Evolutionary conservation across 176 grass and related monocot species (phyloP).

Genomic region (Oropetium thomaeum): DNA sequence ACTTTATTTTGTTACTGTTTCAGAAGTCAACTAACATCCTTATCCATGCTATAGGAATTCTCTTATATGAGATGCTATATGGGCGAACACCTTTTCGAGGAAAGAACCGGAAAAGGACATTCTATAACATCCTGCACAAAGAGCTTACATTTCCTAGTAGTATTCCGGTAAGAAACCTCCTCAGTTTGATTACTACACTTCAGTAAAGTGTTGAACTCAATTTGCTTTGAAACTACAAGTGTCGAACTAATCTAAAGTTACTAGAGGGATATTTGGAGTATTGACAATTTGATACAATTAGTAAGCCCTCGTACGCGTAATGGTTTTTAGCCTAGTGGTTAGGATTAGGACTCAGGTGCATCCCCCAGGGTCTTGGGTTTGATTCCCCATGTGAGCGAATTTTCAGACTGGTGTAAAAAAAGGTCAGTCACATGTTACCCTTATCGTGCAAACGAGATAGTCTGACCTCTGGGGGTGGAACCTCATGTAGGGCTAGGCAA

Average conservation of each 20-base stretch:
- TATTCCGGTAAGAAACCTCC: slow-evolving; percentile 68
- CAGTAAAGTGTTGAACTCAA: too few relatives aligned
- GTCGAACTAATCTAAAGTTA: neutral
- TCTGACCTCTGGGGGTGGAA: too few relatives aligned
- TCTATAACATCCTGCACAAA: slow-evolving; percentile 87
- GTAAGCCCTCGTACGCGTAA: too few relatives aligned
- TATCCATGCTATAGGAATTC: slow-evolving; percentile 65
- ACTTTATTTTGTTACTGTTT: neutral
- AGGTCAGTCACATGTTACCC: too few relatives aligned
- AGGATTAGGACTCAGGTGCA: too few relatives aligned
- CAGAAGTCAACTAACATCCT: slow-evolving; percentile 20
- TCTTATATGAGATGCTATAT: slow-evolving; percentile 98
- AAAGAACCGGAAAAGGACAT: slow-evolving; percentile 95
- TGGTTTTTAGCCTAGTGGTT: too few relatives aligned
- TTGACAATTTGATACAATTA: neutral
- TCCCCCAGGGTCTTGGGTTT: too few relatives aligned
- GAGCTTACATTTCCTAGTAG: slow-evolving; percentile 93
- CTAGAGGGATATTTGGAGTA: neutral
- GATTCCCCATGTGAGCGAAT: too few relatives aligned
- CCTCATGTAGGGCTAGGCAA: too few relatives aligned
- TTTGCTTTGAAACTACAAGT: too few relatives aligned
- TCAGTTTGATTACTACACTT: neutral
- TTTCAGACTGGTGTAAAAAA: too few relatives aligned
- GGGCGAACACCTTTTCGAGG: slow-evolving; percentile 97
- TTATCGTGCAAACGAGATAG: too few relatives aligned